Base-by-base conservation (phyloP, 108 stramenopile genomes). In the Skeletonema marinoi region DNA sequence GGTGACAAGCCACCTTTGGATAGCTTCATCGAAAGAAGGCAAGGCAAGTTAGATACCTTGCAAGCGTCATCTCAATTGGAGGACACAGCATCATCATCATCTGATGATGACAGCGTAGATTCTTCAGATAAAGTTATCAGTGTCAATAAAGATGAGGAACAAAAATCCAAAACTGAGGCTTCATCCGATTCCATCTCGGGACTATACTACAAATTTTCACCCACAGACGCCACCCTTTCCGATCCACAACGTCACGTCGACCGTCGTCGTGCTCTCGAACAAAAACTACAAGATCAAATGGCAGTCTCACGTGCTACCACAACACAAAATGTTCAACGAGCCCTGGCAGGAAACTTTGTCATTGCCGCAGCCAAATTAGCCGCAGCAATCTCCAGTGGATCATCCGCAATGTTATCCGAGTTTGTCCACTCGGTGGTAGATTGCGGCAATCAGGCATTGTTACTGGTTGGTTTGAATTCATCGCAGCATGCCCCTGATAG, bases 391-490 rank as follows among this genome's bases (percentile, higher is more conserved):
- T 85, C 88, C 19, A 92, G 89, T 29, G 98, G 98, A 12, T 95
- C 93, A 13, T 90, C 91, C 21, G 92, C 95, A 32, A 98, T 99
- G 97, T 73, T 97, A 50, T 89, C 96, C 14, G 98, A 99, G 78
- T 91, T 97, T 36, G 86, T 99, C 25, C 98, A 99, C 78, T 89
- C 90, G 56, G 87, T 95, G 42, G 97, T 96, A 0, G 98, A 99
- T 81, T 91, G 94, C 63, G 97, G 92, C 1, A 99, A 99, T 81
- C 98, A 99, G 74, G 79, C 87, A 21, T 74, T 99, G 59, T 82
- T 99, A 11, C 70, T 98, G 3, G 75, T 96, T 36, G 98, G 98
- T 2, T 75, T 98, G 7, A 85, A 88, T 16, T 85, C 89, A 64
- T 88, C 97, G 4, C 60, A 76, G 6, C 86, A 87, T 46, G 85